phyloP scores from a whole-genome alignment of 208 protist species.

The Dictyostelium gargantuum region DNA sequence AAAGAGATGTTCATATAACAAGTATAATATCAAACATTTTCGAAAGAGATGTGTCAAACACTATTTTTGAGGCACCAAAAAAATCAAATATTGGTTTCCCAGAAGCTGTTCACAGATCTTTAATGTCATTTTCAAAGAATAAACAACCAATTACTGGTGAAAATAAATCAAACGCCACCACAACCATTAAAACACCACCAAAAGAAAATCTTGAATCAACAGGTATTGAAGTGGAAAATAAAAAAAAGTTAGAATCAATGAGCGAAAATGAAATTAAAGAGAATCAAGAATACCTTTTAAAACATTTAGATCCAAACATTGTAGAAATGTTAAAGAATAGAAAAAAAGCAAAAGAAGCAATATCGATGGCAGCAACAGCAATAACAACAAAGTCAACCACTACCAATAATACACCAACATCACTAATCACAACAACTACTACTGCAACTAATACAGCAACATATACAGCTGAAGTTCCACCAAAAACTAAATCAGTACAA shows the following conservation, averaged over 20 bases:
- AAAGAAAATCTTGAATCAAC: background rate
- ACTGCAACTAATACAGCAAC: background rate
- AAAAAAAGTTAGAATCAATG: slow-evolving; percentile 10
- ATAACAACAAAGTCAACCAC: background rate
- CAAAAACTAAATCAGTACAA: background rate
- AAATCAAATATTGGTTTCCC: slow-evolving; percentile 11
- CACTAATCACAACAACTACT: background rate
- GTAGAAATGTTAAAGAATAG: slow-evolving; percentile 20
- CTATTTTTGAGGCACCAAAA: slow-evolving; percentile 46
- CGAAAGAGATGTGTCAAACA: slow-evolving; percentile 35
- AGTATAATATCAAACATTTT: background rate
- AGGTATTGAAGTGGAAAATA: slow-evolving; percentile 48
- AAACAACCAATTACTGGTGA: background rate
- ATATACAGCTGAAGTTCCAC: background rate
- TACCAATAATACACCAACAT: background rate
- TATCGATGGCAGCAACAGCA: background rate
- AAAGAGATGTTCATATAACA: slow-evolving; percentile 45
- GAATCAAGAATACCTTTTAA: slow-evolving; percentile 48
- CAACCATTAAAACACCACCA: background rate
- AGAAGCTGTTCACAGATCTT: slow-evolving; percentile 22
- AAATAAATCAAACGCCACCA: too few relatives aligned
- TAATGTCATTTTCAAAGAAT: slow-evolving; percentile 17
- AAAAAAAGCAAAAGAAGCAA: background rate
- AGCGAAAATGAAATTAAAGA: slow-evolving; percentile 24
- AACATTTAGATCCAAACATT: slow-evolving; percentile 49